phyloP scores from a whole-genome alignment of 345 rosid genomes.

The Moricandia arvensis region DNA sequence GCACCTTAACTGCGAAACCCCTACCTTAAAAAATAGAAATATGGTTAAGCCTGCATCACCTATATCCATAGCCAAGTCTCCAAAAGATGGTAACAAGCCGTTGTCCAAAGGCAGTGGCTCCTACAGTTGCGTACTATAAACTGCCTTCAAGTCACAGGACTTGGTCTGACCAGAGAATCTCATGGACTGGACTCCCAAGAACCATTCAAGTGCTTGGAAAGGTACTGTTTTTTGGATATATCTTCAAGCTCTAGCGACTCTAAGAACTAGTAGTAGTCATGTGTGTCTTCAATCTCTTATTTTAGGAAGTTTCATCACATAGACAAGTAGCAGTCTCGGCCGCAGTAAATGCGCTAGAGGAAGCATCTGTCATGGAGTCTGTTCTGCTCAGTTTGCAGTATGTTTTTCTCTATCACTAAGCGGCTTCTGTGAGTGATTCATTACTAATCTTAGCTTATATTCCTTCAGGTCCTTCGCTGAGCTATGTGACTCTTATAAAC shows the following conservation, averaged over 20 bases:
- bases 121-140: constrained; percentile 34
- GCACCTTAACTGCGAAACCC: neutral
- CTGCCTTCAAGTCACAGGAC: constrained; percentile 36
- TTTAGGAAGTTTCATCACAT: constrained; percentile 37
- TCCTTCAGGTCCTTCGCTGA: constrained; percentile 40
- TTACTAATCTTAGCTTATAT: neutral
- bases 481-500: constrained; percentile 38
- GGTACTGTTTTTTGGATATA: constrained; percentile 20
- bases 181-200: constrained; percentile 41
- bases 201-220: constrained; percentile 43
- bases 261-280: constrained; percentile 2
- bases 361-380: constrained; percentile 43
- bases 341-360: constrained; percentile 44
- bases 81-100: constrained; percentile 26
- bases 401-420: constrained; percentile 16
- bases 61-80: constrained; percentile 16
- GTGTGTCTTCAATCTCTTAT: constrained; percentile 11
- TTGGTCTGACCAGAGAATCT: constrained; percentile 38
- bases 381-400: constrained; percentile 44
- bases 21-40: constrained; percentile 30
- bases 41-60: constrained; percentile 20
- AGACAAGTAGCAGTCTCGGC: constrained; percentile 29
- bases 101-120: constrained; percentile 27
- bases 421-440: neutral
- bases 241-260: neutral